Evolutionary conservation across 208 protist genomes (phyloP).

Genomic region (Acanthamoeba quina): DNA sequence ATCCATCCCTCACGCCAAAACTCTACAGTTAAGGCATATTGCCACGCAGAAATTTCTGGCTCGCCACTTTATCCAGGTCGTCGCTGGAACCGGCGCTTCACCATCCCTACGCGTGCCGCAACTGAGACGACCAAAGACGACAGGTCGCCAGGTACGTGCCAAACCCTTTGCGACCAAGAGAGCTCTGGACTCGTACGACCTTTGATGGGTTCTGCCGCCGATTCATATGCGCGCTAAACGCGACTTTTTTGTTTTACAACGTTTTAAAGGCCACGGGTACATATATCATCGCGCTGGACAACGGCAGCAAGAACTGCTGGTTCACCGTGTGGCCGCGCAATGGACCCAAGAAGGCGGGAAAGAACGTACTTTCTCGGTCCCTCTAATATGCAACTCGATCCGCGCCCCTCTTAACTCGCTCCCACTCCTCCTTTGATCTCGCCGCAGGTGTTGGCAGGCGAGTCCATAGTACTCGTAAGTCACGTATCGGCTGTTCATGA

Average conservation of each 20-base stretch:
- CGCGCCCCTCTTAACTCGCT: too few relatives aligned
- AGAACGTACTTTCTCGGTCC: slow-evolving; percentile 22
- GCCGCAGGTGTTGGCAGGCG: slow-evolving; percentile 27
- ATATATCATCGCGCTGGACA: slow-evolving; percentile 60
- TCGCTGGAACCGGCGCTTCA: neutral
- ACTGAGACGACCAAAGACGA: neutral
- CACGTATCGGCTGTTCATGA: slow-evolving; percentile 50
- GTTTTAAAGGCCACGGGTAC: neutral
- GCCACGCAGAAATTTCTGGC: slow-evolving; percentile 65
- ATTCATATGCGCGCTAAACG: too few relatives aligned
- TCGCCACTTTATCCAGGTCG: neutral
- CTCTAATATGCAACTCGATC: too few relatives aligned
- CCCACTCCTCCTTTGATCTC: neutral
- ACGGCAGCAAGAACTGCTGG: slow-evolving; percentile 75
- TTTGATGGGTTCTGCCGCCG: neutral
- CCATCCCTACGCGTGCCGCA: neutral
- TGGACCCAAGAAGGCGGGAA: slow-evolving; percentile 51
- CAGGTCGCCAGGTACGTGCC: neutral
- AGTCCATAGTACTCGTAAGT: slow-evolving; percentile 56
- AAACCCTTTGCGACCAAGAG: too few relatives aligned
- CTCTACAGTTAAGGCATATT: slow-evolving; percentile 27
- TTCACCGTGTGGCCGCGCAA: slow-evolving; percentile 68
- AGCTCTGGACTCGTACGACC: neutral
- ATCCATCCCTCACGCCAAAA: too few relatives aligned
- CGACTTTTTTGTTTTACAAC: too few relatives aligned